Evolutionary conservation across 1,284 basidiomycete genomes (phyloP), one percentile per base, ranked within the genome.

Genomic region (Tetrapyrgos nigripes): DNA sequence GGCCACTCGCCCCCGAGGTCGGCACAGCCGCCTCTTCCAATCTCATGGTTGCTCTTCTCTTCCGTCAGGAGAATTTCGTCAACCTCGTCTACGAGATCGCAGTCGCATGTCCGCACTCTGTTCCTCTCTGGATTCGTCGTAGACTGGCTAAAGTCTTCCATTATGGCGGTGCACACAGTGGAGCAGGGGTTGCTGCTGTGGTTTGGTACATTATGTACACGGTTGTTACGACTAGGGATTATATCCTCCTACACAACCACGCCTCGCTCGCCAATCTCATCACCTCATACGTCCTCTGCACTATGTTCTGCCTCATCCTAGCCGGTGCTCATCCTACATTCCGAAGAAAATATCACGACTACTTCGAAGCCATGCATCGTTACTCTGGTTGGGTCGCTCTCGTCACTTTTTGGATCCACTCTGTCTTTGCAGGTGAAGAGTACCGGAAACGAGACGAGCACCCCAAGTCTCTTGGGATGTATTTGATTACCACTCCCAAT

Each of bases 11-110:
- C 1, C 59, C 64, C 19, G 66, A 71, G 51, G 69, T 74, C 4
- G 74, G 71, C 9, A 71, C 66, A 45, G 72, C 73, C 10, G 71
- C 72, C 4, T 70, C 73, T 4, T 73, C 73, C 29, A 76, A 77
- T 53, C 69, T 77, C 50, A 73, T 76, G 66, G 63, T 71, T 48
- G 63, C 70, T 3, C 67, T 77, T 45, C 69, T 76, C 37, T 73
- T 76, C 62, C 67, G 75, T 8, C 73, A 76, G 50, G 74, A 77
- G 55, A 71, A 76, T 56, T 72, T 77, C 48, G 71, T 76, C 54
- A 77, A 77, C 53, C 49, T 70, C 4, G 63, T 68, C 43, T 77
- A 71, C 58, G 68, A 72, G 58, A 68, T 76, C 45, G 69, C 69
- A 4, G 66, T 70, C 14, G 62, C 60, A 17, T 66, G 69, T 19